These are phyloP conservation scores for Aspergillus sp. DNA, from an alignment of 2,329 filamentous ascomycete genomes.

Conservation along the genomic window DNA sequence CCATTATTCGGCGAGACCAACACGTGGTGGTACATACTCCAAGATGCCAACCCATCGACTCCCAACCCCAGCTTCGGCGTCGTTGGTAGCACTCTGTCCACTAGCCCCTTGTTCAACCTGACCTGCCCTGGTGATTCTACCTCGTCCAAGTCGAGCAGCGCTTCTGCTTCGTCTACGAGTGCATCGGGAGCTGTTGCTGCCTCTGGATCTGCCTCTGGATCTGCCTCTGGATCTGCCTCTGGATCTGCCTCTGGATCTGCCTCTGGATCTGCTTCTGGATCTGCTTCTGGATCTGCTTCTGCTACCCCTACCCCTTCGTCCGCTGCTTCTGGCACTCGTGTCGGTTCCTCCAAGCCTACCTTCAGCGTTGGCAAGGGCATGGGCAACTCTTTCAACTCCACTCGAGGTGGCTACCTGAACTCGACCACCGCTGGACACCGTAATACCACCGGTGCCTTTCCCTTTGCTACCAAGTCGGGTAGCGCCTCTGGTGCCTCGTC, in stretches of 20 bases:
- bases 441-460: too few relatives aligned
- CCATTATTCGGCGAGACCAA: slow-evolving; percentile 40
- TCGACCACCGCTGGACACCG: too few relatives aligned
- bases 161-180: slow-evolving; percentile 7
- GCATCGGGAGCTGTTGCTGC: too few relatives aligned
- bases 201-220: neutral
- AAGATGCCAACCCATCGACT: slow-evolving; percentile 21
- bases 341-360: too few relatives aligned
- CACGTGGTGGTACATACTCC: slow-evolving; percentile 42
- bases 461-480: too few relatives aligned
- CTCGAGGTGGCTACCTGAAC: too few relatives aligned
- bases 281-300: too few relatives aligned
- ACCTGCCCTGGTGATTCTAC: slow-evolving; percentile 26
- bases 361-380: too few relatives aligned
- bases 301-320: too few relatives aligned
- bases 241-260: slow-evolving; percentile 9
- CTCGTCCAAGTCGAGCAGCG: slow-evolving; percentile 10
- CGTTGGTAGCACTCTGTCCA: slow-evolving; percentile 27
- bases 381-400: too few relatives aligned
- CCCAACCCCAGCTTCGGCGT: slow-evolving; percentile 38
- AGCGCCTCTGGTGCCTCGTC: too few relatives aligned
- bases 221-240: slow-evolving; percentile 21
- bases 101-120: slow-evolving; percentile 35
- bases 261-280: neutral
- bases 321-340: too few relatives aligned